phyloP scores from a whole-genome alignment of 176 grass and related monocot genomes.

The Aegilops speltoides region DNA sequence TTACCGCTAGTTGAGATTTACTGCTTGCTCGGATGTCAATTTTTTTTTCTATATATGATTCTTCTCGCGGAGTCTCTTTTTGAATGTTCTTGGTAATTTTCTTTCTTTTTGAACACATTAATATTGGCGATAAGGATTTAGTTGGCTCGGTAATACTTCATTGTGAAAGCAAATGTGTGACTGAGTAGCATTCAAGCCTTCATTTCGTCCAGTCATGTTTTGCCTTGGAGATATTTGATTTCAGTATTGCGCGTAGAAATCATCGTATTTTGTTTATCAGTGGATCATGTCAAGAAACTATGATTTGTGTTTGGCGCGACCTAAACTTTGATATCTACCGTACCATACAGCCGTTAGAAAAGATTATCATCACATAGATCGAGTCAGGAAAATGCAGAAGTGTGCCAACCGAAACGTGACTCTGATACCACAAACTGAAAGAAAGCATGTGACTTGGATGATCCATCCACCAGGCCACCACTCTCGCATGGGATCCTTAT shows the following conservation, averaged over 20 bases:
- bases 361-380: not conserved
- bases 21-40: not conserved
- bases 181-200: too few relatives aligned
- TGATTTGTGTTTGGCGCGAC: too few relatives aligned
- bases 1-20: slow-evolving; percentile 11
- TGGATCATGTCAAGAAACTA: too few relatives aligned
- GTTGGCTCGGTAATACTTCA: not conserved
- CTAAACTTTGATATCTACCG: too few relatives aligned
- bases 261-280: too few relatives aligned
- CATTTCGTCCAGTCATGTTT: too few relatives aligned
- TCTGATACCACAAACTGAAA: not conserved
- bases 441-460: not conserved
- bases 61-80: not conserved
- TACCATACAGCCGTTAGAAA: not conserved
- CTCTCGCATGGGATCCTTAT: not conserved
- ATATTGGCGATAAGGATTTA: not conserved
- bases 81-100: not conserved
- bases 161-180: not conserved
- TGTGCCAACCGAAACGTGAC: not conserved
- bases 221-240: too few relatives aligned
- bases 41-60: not conserved
- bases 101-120: not conserved
- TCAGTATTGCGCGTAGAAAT: too few relatives aligned
- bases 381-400: not conserved
- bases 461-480: not conserved